Conservation (phyloP, 2,329 filamentous ascomycete species). For the Fusarium drepaniforme region DNA sequence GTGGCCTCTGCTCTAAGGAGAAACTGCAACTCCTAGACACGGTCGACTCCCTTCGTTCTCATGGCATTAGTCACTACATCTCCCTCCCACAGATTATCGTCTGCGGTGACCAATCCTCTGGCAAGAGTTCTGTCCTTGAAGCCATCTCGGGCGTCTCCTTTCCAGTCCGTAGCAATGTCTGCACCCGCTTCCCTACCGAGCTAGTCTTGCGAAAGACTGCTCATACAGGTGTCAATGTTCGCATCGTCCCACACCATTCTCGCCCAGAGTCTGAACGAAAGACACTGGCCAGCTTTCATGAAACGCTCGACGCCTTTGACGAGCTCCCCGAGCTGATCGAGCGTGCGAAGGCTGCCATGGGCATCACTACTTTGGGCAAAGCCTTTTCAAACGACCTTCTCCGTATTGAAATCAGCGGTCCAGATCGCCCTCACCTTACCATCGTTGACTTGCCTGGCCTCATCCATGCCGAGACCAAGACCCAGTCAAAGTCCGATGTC, state of each 20-base stretch:
- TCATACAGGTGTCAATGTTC: slow-evolving; percentile 48
- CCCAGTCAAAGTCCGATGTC: slow-evolving; percentile 59
- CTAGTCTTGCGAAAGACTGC: slow-evolving; percentile 62
- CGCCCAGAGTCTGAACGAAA: slow-evolving; percentile 41
- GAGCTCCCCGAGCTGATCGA: slow-evolving; percentile 50
- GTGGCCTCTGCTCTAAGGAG: slow-evolving; percentile 31
- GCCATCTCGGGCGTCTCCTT: slow-evolving; percentile 73
- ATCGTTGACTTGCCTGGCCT: slow-evolving; percentile 72
- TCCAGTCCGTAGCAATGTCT: slow-evolving; percentile 68
- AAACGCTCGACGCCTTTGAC: slow-evolving; percentile 27
- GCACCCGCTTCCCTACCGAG: slow-evolving; percentile 73
- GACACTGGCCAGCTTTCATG: slow-evolving; percentile 42
- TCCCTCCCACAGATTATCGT: slow-evolving; percentile 62
- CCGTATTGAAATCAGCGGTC: slow-evolving; percentile 62
- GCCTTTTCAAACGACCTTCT: slow-evolving; percentile 62
- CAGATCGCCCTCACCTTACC: slow-evolving; percentile 65
- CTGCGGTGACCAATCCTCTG: slow-evolving; percentile 71
- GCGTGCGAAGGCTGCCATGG: slow-evolving; percentile 61
- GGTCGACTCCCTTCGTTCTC: slow-evolving; percentile 51
- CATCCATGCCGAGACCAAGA: slow-evolving; percentile 60
- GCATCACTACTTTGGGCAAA: slow-evolving; percentile 50
- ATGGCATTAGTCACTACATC: slow-evolving; percentile 52
- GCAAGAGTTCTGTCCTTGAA: slow-evolving; percentile 75
- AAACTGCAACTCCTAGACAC: slow-evolving; percentile 47
- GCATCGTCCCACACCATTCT: slow-evolving; percentile 47